Evolutionary conservation across 371 early-diverging fungal genomes (phyloP), one percentile per base, ranked within the genome.

Genomic region (Quaeritorhiza haematococci): DNA sequence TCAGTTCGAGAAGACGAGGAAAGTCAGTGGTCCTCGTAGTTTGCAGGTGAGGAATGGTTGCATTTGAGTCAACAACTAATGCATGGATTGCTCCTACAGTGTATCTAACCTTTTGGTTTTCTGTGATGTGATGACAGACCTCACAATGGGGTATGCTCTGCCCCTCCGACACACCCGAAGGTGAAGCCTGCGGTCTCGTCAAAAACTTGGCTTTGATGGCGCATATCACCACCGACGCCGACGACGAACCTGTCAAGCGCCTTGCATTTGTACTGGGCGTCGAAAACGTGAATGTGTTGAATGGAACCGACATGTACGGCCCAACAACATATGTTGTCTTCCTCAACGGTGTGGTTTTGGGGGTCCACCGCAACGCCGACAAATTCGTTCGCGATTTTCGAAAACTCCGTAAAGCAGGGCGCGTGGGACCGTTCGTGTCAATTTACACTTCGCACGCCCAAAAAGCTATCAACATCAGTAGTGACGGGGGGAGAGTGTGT

Each of bases 1-100:
- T 34, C 99, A 99, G 76, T 99, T 99, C 77, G 99, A 99, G 75
- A 99, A 99, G 78, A 98, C 99, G 6, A 79, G 99, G 67, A 99
- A 99, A 70, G 96, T 99, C 10, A 91, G 93, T 30, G 99, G 99
- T 45, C 99, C 99, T 26, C 83, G 99, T 74, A 82, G 98, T 4
- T 75, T 99, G 55, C 98, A 99, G 66, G 74, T 74, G 49, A 23
- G 59, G 13, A 21, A n/a, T n/a, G n/a, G n/a, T n/a, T n/a, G n/a
- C n/a, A n/a, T n/a, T n/a, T n/a, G n/a, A n/a, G n/a, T n/a, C n/a
- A n/a, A n/a, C 10, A n/a, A 8, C 26, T 19, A 7, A 27, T 17
- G 49, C 26, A 35, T 33, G 13, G 21, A 38, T 19, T 1, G 17
- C n/a, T 33, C 6, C 6, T 17, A 28, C 3, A 19, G 34, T 17